These are phyloP conservation scores for Dryas octopetala DNA, from an alignment of 306 rosid genomes.

Conservation along the genomic window DNA sequence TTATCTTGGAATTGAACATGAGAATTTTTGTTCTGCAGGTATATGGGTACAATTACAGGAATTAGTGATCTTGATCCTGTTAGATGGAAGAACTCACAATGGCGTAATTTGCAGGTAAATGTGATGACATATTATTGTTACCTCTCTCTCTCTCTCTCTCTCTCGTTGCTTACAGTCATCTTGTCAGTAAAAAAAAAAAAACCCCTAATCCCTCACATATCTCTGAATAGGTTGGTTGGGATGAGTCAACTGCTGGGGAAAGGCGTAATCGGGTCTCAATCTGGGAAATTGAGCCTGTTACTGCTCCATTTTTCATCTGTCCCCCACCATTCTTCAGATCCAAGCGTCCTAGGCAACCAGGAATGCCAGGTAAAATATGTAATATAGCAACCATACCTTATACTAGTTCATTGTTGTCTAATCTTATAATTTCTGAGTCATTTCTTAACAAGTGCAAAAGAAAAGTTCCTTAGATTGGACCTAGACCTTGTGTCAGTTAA, in stretches of 20 bases:
- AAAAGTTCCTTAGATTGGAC: background rate
- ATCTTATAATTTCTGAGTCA: background rate
- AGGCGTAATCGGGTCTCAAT: constrained; percentile 81
- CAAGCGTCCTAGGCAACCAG: constrained; percentile 83
- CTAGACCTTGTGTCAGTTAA: background rate
- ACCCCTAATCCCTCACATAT: background rate
- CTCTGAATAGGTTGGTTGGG: constrained; percentile 89
- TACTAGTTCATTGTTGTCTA: background rate
- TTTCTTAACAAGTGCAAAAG: background rate
- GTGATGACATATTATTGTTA: constrained; percentile 3
- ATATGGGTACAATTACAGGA: constrained; percentile 97
- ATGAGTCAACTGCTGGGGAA: constrained; percentile 95
- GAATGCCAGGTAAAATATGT: constrained; percentile 72
- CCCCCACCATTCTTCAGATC: constrained; percentile 92
- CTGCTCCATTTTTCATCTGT: constrained; percentile 93
- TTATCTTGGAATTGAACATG: constrained; percentile 11
- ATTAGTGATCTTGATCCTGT: constrained; percentile 85
- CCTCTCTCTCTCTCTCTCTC: background rate
- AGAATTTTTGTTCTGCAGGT: constrained; percentile 49
- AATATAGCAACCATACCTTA: background rate
- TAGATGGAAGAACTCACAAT: constrained; percentile 95
- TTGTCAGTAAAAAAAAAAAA: constrained; percentile 15
- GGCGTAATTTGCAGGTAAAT: constrained; percentile 93
- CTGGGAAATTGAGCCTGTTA: constrained; percentile 98
- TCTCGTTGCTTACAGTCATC: background rate